Percentiles rank a stretch among this genome's conserved stretches.
Conservation (phyloP, 345 rosid genomes). For the Cardamine occulta region DNA sequence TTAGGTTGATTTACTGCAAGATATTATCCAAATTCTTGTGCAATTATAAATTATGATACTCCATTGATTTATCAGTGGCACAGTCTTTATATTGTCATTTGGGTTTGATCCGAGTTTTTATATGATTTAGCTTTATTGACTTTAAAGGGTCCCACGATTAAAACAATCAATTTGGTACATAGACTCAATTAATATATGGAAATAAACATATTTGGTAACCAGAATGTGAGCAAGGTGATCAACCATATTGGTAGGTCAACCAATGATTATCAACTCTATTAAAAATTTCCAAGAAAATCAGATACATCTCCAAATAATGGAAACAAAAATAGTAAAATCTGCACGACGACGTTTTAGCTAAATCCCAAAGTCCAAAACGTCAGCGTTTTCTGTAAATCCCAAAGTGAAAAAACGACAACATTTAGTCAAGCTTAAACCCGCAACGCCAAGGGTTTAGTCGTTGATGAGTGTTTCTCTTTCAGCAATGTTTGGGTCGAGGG, state of each 20-base stretch:
- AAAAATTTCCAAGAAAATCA: slow-evolving; percentile 8
- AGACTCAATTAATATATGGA: neutral
- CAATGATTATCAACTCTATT: slow-evolving; percentile 40
- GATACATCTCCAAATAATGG: neutral
- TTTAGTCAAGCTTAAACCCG: slow-evolving; percentile 21
- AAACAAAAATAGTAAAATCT: neutral
- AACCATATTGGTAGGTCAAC: slow-evolving; percentile 40
- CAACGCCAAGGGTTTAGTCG: slow-evolving; percentile 33
- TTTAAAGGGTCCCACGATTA: slow-evolving; percentile 18
- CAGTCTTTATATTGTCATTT: neutral
- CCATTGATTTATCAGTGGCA: neutral
- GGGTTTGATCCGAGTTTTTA: neutral
- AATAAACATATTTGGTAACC: slow-evolving; percentile 28
- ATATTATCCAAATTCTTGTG: neutral
- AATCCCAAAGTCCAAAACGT: neutral
- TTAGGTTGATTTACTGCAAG: neutral
- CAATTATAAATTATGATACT: neutral
- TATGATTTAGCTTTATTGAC: neutral
- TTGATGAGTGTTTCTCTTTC: neutral
- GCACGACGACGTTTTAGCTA: neutral
- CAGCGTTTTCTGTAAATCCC: neutral
- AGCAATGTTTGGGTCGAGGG: slow-evolving; percentile 36
- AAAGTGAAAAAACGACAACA: neutral
- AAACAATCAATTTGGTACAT: slow-evolving; percentile 30
- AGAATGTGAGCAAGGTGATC: slow-evolving; percentile 41